Evolutionary conservation across 768 basidiomycete species (phyloP).

Genomic region (Tricholoma bakamatsutake): DNA sequence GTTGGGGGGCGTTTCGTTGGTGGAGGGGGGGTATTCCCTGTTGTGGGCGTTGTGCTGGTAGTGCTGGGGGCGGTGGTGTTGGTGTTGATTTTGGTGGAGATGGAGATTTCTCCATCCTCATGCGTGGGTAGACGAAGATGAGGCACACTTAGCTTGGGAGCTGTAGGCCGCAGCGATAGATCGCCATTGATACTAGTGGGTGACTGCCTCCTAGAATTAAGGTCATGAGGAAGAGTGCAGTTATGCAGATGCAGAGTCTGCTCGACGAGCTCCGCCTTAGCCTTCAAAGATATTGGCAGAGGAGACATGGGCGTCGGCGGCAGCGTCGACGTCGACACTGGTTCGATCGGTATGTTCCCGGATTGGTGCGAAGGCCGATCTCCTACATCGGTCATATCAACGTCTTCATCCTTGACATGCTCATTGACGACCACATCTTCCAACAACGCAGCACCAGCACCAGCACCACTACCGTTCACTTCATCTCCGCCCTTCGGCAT

Average conservation of each 20-base stretch:
- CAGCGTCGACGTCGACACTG: no score
- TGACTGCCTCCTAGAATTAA: conserved; percentile 4
- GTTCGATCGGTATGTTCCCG: background rate
- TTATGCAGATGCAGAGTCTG: background rate
- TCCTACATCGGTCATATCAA: background rate
- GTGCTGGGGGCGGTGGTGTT: background rate
- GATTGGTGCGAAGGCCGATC: background rate
- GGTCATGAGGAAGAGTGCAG: background rate
- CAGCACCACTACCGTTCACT: conserved; percentile 24
- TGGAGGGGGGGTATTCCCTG: conserved; percentile 4
- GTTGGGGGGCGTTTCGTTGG: conserved; percentile 37
- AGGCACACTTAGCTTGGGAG: conserved; percentile 2
- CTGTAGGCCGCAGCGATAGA: conserved; percentile 1
- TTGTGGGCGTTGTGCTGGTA: background rate
- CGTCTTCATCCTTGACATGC: conserved; percentile 2
- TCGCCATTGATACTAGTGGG: background rate
- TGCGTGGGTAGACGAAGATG: conserved; percentile 28
- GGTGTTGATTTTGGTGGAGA: conserved; percentile 5
- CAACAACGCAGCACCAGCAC: conserved; percentile 18
- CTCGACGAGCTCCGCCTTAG: conserved; percentile 16
- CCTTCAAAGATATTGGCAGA: conserved; percentile 1
- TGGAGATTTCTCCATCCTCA: conserved; percentile 48
- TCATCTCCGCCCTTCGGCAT: conserved; percentile 16
- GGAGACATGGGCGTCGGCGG: background rate
- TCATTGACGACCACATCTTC: conserved; percentile 14